Evolutionary conservation across 306 rosid species (phyloP), one percentile per base, ranked within the genome.

Genomic region (Medicago arabica): DNA sequence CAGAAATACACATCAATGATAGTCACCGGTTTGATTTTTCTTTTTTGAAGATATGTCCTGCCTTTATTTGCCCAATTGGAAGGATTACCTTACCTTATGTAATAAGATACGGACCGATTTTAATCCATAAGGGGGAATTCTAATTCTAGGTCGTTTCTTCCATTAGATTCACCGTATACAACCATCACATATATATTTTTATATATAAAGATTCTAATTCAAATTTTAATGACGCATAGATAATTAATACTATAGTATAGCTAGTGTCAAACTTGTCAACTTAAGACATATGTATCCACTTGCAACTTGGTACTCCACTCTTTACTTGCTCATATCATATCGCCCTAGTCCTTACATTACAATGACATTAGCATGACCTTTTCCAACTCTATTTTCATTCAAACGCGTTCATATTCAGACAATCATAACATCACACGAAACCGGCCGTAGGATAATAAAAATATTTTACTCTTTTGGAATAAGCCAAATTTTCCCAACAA

Each of bases 381-480:
- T 84, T 86, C 90, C 78, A 72, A 62, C 78, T 39, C 64, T 34
- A 7, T 61, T 61, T 41, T 59, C 31, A 17, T 63, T 39, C 21
- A 18, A 64, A 87, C 88, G 79, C 64, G 83, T 82, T 84, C 83
- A 87, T 78, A 76, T 82, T 84, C 83, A 87, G 81, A 76, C 88
- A 84, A 62, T 78, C 82, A 87, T 38, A 70, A 36, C 82, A 80
- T 76, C 82, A 84, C 82, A 84, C 85, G 83, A 82, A 87, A 82
- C 90, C 90, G 90, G 90, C 90, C 87, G 14, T 44, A 46, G 58
- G 12, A 78, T 79, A n/a, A 57, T n/a, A n/a, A 55, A 4, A 59
- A 1, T 23, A 23, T 23, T 19, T 67, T 43, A 19, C 36, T 4
- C 4, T 36, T 70, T 12, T 9, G 28, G 31, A 86, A 69, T 38